Conservation (phyloP, 805 yeast genomes). For the Wickerhamomyces rabaulensis region DNA sequence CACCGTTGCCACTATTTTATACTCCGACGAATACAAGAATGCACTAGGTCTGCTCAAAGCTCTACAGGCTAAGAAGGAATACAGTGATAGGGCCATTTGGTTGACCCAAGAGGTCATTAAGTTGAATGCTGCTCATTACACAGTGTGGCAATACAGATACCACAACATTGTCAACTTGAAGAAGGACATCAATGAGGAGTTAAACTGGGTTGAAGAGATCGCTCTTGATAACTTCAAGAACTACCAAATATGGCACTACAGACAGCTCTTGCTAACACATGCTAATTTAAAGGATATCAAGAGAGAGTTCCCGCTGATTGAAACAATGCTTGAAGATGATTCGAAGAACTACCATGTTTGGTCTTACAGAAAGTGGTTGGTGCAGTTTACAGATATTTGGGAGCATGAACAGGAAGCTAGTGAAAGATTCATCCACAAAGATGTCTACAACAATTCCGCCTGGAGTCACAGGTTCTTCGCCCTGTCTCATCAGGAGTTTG, state of each 20-base stretch:
- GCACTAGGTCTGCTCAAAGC: constrained; percentile 59
- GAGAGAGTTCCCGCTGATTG: constrained; percentile 62
- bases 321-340: constrained; percentile 69
- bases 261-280: constrained; percentile 57
- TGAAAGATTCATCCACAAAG: constrained; percentile 43
- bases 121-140: constrained; percentile 83
- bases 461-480: constrained; percentile 85
- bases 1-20: constrained; percentile 60
- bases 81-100: constrained; percentile 63
- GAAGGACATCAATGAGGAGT: constrained; percentile 42
- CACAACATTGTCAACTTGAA: constrained; percentile 40
- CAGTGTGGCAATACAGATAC: constrained; percentile 76
- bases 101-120: constrained; percentile 61
- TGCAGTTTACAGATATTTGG: constrained; percentile 47
- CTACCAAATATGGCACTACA: constrained; percentile 96
- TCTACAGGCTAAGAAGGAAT: constrained; percentile 53
- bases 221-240: constrained; percentile 80
- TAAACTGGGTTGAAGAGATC: constrained; percentile 73
- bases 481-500: constrained; percentile 23
- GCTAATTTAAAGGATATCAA: constrained; percentile 32
- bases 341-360: constrained; percentile 94
- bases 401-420: constrained; percentile 49
- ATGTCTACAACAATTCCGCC: constrained; percentile 85
- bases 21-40: constrained; percentile 64
- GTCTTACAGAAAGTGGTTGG: constrained; percentile 87